Percentiles rank a stretch among this genome's conserved stretches.
Evolutionary conservation across 2,329 filamentous ascomycete species (phyloP).

Genomic region (Claviceps digitariae): DNA sequence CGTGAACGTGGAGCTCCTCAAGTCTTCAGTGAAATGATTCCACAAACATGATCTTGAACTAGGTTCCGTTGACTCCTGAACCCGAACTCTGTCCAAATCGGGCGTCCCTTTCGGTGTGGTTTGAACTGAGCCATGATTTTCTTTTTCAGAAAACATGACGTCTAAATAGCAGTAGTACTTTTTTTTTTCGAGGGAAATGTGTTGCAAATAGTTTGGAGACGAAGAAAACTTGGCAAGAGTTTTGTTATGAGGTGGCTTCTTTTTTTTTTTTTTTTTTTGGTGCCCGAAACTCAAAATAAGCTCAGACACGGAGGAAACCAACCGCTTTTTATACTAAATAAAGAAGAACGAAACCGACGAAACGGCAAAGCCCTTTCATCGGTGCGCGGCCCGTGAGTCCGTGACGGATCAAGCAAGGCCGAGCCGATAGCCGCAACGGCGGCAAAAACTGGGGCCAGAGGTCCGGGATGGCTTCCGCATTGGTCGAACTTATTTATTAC

Average conservation of each 20-base stretch:
- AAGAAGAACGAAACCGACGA: neutral
- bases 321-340: too few species aligned
- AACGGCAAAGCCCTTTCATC: neutral
- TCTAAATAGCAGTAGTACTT: neutral
- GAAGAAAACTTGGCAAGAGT: neutral
- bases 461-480: neutral
- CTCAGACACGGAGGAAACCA: neutral
- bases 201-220: too few species aligned
- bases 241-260: neutral
- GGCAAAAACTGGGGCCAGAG: neutral
- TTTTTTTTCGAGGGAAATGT: too few species aligned
- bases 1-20: slow-evolving; percentile 26
- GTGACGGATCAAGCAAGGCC: neutral
- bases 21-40: slow-evolving; percentile 13
- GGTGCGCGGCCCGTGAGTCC: neutral
- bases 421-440: slow-evolving; percentile 5
- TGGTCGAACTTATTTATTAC: neutral
- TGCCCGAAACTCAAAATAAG: neutral
- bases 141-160: neutral
- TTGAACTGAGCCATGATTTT: neutral
- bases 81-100: neutral
- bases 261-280: neutral
- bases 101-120: neutral
- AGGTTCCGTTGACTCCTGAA: neutral
- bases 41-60: neutral